Evolutionary conservation across 2,329 filamentous ascomycete species (phyloP), one percentile per base, ranked within the genome.

Genomic region (Penicillium fuscoglaucum): DNA sequence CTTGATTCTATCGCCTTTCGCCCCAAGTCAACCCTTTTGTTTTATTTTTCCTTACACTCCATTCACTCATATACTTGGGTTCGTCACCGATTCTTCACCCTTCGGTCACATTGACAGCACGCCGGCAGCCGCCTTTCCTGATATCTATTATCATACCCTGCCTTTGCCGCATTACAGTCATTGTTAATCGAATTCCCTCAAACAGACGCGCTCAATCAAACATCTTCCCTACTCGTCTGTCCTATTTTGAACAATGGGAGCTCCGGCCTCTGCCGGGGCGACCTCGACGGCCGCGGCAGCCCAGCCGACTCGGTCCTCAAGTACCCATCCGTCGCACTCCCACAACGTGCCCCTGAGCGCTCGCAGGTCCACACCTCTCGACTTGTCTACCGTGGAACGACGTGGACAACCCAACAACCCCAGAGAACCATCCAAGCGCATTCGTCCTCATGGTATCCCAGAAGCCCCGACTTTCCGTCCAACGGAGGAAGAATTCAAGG

Each of bases 401-500:
- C 88, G 92, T 75, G 93, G 91, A 52, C 90, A 95, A 67, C 85
- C 90, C 26, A 91, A 86, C 31, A 87, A 89, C 52, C 86, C 86
- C 66, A 87, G 89, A 69, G 91, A 96, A 72, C 84, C 87, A 6
- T 82, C 84, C n/a, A 90, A 91, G 74, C 87, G 88, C 72, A 87
- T 85, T 66, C 86, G 95, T 52, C 90, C 90, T 39, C 92, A 96
- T 76, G 91, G 88, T 44, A 83, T 99, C 43, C 84, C 90, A 64
- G 93, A 98, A 72, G 93, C 95, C 29, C 93, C 93, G 2, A 95
- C 91, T 6, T 99, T 91, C 74, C 84, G 87, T 63, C 95, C 95
- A 33, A 96, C 91, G 0, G 88, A 91, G 66, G 93, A 97, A 67
- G 93, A 99, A 75, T 99, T 95, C 82, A 91, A 89, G 70, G 93